phyloP scores from a whole-genome alignment of 371 early-diverging fungal genomes.

The Coemansia sp. region DNA sequence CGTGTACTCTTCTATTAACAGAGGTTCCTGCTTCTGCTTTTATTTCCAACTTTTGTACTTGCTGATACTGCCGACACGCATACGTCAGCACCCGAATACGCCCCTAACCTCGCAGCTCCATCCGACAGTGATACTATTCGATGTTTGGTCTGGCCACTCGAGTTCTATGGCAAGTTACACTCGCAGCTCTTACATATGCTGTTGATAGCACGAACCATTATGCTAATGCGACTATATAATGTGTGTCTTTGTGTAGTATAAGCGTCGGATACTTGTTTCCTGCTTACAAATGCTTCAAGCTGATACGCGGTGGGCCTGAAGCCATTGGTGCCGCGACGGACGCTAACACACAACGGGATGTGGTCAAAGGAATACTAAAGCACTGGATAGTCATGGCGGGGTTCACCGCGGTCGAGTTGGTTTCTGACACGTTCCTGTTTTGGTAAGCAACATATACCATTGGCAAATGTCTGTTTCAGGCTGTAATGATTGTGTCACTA shows the following conservation, averaged over 20 bases:
- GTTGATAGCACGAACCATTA: not conserved
- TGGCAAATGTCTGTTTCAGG: not conserved
- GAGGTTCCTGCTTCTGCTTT: not conserved
- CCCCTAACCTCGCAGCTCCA: not conserved
- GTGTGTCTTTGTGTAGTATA: conserved; percentile 11
- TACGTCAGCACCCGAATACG: not conserved
- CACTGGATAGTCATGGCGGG: conserved; percentile 51
- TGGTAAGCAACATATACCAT: conserved; percentile 24
- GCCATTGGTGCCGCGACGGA: conserved; percentile 21
- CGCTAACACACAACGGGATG: conserved; percentile 21
- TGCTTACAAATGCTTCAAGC: conserved; percentile 49
- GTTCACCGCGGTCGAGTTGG: conserved; percentile 42
- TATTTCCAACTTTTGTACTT: not conserved
- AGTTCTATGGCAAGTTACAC: conserved; percentile 30
- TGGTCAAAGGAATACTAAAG: conserved; percentile 41
- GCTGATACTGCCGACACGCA: not conserved
- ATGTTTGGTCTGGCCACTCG: conserved; percentile 42
- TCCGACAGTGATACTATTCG: not conserved
- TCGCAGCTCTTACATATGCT: too few species aligned
- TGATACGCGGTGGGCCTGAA: conserved; percentile 43
- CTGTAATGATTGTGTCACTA: not conserved
- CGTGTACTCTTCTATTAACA: not conserved
- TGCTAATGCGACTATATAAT: not conserved
- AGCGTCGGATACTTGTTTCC: conserved; percentile 43
- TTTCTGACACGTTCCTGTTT: conserved; percentile 44